Evolutionary conservation across 345 rosid species (phyloP), one percentile per base, ranked within the genome.

Genomic region (Durio zibethinus): DNA sequence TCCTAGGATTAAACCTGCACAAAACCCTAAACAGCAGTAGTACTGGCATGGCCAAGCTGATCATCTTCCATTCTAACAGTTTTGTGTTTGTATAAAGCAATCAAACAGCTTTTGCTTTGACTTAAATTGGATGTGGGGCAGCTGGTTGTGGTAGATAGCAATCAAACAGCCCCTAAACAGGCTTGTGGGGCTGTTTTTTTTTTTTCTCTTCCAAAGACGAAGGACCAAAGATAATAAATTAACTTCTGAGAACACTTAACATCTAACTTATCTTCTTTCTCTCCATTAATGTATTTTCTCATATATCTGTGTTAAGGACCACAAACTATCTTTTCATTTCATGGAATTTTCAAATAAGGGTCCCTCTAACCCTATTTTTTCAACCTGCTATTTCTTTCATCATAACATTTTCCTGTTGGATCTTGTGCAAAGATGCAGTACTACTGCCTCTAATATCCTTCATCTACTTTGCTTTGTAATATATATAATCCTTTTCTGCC

Each of bases 401-500:
- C 43, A 40, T 40, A 8, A 70, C 67, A 16, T 78, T 61, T 70
- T 81, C 76, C 82, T 77, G 76, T 84, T 83, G 83, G 83, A 82
- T 79, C 82, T 68, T 63, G 82, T 79, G 87, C 73, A 68, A 63
- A 75, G 36, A 54, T 79, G 74, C 29, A 10, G 29, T 29, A 23
- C 54, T 42, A 77, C 31, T 56, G 2, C 16, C 21, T 18, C 45
- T 56, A 38, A 65, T 65, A 35, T 36, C 53, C 38, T 38, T 33
- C 48, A 7, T 62, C 79, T 75, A 12, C 61, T 62, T 38, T 29
- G 50, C 56, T 79, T 31, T 8, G 47, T 56, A 77, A 47, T 31
- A 31, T 59, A 76, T 50, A 31, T 3, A 63, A 29, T 4, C 38
- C 16, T 20, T 27, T 73, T 15, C 18, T 59, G 1, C 18, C 10